Evolutionary conservation across 805 yeast species (phyloP).

Genomic region (Candida nemodendra): DNA sequence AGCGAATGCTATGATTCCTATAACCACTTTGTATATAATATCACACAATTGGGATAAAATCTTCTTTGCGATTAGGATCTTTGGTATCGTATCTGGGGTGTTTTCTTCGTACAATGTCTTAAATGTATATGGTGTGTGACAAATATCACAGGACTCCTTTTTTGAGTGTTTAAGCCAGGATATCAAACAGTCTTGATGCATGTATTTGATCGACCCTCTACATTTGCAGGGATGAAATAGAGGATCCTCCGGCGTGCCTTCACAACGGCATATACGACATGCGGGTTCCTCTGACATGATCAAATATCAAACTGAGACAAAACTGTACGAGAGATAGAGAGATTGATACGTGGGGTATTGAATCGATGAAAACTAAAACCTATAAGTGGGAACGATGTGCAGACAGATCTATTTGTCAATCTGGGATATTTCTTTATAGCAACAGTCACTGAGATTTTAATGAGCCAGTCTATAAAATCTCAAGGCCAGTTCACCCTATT

Average conservation of each 20-base stretch:
- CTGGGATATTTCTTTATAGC: no score
- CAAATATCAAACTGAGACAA: no score
- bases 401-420: no score
- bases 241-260: conserved; percentile 75
- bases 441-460: no score
- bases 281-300: conserved; percentile 41
- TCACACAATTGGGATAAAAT: conserved; percentile 18
- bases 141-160: conserved; percentile 79
- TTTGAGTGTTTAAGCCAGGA: conserved; percentile 81
- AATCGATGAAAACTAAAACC: no score
- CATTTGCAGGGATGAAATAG: conserved; percentile 91
- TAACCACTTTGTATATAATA: conserved; percentile 14
- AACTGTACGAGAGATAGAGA: no score
- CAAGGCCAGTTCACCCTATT: no score
- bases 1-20: conserved; percentile 37
- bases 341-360: no score
- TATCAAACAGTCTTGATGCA: conserved; percentile 87
- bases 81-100: conserved; percentile 58
- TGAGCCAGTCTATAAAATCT: no score
- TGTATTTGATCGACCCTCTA: conserved; percentile 87
- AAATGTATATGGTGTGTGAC: conserved; percentile 68
- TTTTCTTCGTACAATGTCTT: conserved; percentile 38
- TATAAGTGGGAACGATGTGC: no score
- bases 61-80: conserved; percentile 44
- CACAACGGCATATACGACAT: conserved; percentile 94